phyloP scores from a whole-genome alignment of 257 asterid genomes.

The Capsicum rhomboideum region DNA sequence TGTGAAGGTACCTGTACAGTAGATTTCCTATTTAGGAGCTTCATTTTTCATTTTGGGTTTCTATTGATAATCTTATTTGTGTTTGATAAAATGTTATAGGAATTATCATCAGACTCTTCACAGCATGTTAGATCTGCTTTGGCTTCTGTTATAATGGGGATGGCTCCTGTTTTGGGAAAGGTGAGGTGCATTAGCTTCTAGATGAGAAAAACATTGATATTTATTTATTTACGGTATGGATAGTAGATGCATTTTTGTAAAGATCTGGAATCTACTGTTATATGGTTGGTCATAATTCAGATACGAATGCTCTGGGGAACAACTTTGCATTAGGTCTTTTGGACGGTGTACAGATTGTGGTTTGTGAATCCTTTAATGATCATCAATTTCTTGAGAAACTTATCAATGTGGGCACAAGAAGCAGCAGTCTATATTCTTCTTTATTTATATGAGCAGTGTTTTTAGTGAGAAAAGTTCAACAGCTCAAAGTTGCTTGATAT shows the following conservation, averaged over 20 bases:
- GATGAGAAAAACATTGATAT: neutral
- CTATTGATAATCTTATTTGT: neutral
- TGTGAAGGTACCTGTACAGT: slow-evolving; percentile 50
- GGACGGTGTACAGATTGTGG: neutral
- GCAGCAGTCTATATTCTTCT: neutral
- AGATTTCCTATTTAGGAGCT: slow-evolving; percentile 3
- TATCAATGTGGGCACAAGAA: neutral
- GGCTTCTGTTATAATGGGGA: slow-evolving; percentile 96
- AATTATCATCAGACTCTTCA: slow-evolving; percentile 85
- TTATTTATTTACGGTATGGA: neutral
- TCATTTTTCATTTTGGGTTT: slow-evolving; percentile 1
- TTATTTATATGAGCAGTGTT: neutral
- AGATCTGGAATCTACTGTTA: neutral
- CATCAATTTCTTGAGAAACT: neutral
- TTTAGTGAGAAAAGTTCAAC: neutral
- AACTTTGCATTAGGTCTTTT: neutral
- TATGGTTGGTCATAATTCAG: too few species aligned
- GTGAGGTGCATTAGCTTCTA: slow-evolving; percentile 21
- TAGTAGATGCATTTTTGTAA: neutral
- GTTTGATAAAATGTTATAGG: slow-evolving; percentile 36
- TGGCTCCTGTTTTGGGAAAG: slow-evolving; percentile 93
- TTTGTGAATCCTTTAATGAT: neutral
- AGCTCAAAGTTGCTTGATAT: neutral
- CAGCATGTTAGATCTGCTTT: slow-evolving; percentile 92
- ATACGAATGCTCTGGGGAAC: neutral